Percentiles rank a stretch among this genome's conserved stretches.
Evolutionary conservation across 768 basidiomycete species (phyloP).

Genomic region (Agrocybe praecox): DNA sequence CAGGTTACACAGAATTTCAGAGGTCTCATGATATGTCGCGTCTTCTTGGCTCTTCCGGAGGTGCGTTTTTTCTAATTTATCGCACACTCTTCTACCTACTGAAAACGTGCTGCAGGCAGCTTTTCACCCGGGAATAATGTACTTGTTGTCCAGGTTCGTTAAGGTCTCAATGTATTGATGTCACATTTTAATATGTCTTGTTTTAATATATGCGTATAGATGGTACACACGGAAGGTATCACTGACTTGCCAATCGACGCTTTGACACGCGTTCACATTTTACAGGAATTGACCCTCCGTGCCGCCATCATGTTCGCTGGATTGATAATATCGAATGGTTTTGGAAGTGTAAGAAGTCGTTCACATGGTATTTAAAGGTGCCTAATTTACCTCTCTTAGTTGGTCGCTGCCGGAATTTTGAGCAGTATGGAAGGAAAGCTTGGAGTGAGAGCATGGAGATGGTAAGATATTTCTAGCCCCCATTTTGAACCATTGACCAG

Average conservation of each 20-base stretch:
- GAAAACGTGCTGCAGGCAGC: conserved; percentile 39
- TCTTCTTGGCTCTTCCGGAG: conserved; percentile 67
- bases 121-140: conserved; percentile 61
- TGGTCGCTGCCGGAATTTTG: conserved; percentile 75
- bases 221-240: conserved; percentile 60
- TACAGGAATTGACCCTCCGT: conserved; percentile 65
- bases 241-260: background rate
- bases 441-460: conserved; percentile 73
- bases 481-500: conserved; percentile 62
- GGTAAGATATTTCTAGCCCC: no score
- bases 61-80: background rate
- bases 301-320: conserved; percentile 62
- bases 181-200: no score
- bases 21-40: conserved; percentile 56
- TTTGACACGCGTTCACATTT: background rate
- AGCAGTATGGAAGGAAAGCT: conserved; percentile 64
- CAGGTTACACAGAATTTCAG: conserved; percentile 52
- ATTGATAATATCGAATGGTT: conserved; percentile 64
- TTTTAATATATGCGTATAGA: conserved; percentile 21
- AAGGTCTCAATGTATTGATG: background rate
- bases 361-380: background rate
- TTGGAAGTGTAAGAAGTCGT: conserved; percentile 52
- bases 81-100: background rate
- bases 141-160: conserved; percentile 34
- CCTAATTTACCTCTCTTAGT: conserved; percentile 26